Conservation (phyloP, 2,329 filamentous ascomycete genomes). For the Monosporascus sp. region DNA sequence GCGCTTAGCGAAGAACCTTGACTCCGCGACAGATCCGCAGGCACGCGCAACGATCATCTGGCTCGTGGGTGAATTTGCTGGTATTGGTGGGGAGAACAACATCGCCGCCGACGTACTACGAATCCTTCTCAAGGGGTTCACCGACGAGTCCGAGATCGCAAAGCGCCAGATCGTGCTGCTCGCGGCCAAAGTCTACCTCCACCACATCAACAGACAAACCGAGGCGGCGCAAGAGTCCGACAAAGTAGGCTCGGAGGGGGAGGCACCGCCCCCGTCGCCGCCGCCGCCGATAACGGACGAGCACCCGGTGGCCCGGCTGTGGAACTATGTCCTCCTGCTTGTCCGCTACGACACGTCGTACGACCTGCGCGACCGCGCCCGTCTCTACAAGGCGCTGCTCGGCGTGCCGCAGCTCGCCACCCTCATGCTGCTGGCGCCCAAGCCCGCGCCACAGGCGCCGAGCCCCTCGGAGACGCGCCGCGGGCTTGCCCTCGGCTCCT, state of each 20-base stretch:
- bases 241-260: constrained; percentile 8
- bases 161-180: constrained; percentile 89
- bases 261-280: constrained; percentile 16
- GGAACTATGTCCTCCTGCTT: constrained; percentile 78
- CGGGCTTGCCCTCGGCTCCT: constrained; percentile 73
- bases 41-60: constrained; percentile 94
- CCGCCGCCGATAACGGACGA: constrained; percentile 35
- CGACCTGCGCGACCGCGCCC: constrained; percentile 84
- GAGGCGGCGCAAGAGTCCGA: constrained; percentile 25
- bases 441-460: constrained; percentile 84
- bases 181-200: constrained; percentile 93
- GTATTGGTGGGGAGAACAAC: constrained; percentile 72
- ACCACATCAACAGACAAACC: constrained; percentile 67
- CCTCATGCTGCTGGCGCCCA: constrained; percentile 85
- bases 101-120: constrained; percentile 90
- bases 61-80: constrained; percentile 92
- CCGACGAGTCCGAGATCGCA: constrained; percentile 75
- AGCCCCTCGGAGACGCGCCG: constrained; percentile 82
- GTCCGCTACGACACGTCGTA: constrained; percentile 93
- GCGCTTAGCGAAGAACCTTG: constrained; percentile 82
- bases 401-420: constrained; percentile 81
- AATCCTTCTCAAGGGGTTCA: constrained; percentile 80
- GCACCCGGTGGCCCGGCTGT: constrained; percentile 71
- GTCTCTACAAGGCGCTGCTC: constrained; percentile 82
- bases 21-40: constrained; percentile 79